Evolutionary conservation across 257 asterid genomes (phyloP), one percentile per base, ranked within the genome.

Genomic region (Sherardia arvensis): DNA sequence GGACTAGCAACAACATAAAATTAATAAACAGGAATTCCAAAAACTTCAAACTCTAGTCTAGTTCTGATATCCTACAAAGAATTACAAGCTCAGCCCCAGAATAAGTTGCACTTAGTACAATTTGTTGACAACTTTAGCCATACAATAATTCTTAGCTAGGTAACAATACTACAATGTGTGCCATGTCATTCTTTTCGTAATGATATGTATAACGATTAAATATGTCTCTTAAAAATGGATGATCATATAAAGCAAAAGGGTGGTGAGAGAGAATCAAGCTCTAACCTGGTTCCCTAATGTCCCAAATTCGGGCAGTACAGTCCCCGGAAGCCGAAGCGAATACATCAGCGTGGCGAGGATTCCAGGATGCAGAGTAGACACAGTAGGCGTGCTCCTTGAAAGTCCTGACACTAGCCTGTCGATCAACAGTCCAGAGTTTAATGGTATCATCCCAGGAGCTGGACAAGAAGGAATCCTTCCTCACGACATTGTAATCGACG

Each of bases 331-430:
- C 97, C 20, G 95, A 86, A 15, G 97, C 95, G 57, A 92, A 92
- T 1, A 92, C 82, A 71, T 92, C 99, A 48, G 95, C 97, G 53
- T 92, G 97, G 26, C 99, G 78, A 12, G 99, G 99, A 77, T 87
- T 89, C 98, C 97, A 92, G 45, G 95, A 74, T 65, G 82, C 89
- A 60, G 95, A 77, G 77, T 92, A 89, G 23, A 92, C 97, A 63
- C 99, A 92, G 65, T 92, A 89, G 60, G 95, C 83, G 74, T 92
- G 99, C 77, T 92, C 99, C 89, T 92, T 87, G 49, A 92, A 92
- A 48, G 99, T 92, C 87, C 95, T 74, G 3, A 92, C 95, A 69
- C 99, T 92, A 47, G 85, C 84, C 59, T 89, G 84, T 71, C 97
- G 56, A 75, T 92, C 99, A 14, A 92, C 93, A 10, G 97, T 83